These are phyloP conservation scores for Starmerella gropengiesseri DNA, from an alignment of 805 yeast genomes.

Conservation along the genomic window DNA sequence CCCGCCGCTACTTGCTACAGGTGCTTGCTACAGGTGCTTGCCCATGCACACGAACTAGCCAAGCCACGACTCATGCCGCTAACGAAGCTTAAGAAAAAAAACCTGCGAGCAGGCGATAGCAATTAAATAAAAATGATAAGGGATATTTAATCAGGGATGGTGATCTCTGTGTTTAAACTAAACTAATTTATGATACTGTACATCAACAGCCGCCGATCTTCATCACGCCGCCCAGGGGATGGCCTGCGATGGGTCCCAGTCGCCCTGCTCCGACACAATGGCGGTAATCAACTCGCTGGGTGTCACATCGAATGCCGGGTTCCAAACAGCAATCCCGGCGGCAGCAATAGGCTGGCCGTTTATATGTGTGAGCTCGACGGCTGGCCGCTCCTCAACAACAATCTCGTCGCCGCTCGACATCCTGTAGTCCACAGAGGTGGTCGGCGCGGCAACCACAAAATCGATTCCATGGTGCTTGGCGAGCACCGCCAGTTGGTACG, in stretches of 20 bases:
- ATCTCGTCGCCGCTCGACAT: constrained; percentile 64
- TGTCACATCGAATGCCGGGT: constrained; percentile 92
- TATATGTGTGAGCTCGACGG: constrained; percentile 63
- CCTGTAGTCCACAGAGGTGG: constrained; percentile 69
- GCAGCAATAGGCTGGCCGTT: constrained; percentile 74
- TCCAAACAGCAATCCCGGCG: constrained; percentile 78
- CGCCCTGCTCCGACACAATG: constrained; percentile 74
- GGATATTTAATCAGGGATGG: too few species aligned
- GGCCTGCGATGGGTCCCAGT: constrained; percentile 17
- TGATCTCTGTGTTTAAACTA: too few species aligned
- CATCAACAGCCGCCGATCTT: neutral
- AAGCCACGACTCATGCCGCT: too few species aligned
- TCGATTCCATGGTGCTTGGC: constrained; percentile 60
- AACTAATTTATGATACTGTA: too few species aligned
- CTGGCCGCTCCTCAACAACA: constrained; percentile 78
- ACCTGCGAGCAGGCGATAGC: too few species aligned
- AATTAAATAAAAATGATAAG: too few species aligned
- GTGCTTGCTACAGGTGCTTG: too few species aligned
- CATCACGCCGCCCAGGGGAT: neutral
- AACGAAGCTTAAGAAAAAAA: too few species aligned
- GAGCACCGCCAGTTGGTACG: constrained; percentile 72
- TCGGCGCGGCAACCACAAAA: constrained; percentile 92
- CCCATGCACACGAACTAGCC: too few species aligned
- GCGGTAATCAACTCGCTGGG: constrained; percentile 75
- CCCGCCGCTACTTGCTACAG: too few species aligned